A percentile compares a stretch with the other conserved stretches of the same genome.
phyloP scores from a whole-genome alignment of 2,329 filamentous ascomycete species.

The Neonectria hederae region DNA sequence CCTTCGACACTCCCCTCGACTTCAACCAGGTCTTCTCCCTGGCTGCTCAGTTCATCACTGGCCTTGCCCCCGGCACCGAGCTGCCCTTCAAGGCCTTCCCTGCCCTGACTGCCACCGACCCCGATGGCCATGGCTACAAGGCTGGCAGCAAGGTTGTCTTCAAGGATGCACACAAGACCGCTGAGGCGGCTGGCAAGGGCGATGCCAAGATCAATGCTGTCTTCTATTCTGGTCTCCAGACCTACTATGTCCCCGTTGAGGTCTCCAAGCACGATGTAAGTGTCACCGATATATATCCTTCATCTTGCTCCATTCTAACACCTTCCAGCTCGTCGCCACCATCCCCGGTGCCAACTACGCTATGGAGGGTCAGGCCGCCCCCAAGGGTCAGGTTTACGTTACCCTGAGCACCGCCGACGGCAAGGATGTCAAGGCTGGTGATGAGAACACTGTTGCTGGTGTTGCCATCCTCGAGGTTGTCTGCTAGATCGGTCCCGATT shows the following conservation, averaged over 20 bases:
- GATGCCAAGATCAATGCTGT: slow-evolving; percentile 19
- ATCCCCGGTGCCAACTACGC: slow-evolving; percentile 22
- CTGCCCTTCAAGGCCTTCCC: slow-evolving; percentile 72
- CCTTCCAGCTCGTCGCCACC: slow-evolving; percentile 27
- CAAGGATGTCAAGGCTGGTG: slow-evolving; percentile 31
- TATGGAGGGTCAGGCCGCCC: slow-evolving; percentile 17
- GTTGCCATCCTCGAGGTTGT: slow-evolving; percentile 46
- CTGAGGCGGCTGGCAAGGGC: slow-evolving; percentile 11
- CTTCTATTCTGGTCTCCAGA: slow-evolving; percentile 31
- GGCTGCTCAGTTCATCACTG: slow-evolving; percentile 68
- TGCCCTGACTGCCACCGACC: slow-evolving; percentile 48
- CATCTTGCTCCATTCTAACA: not conserved
- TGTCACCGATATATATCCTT: slow-evolving; percentile 8
- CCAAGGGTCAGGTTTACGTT: slow-evolving; percentile 47
- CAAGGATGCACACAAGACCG: slow-evolving; percentile 5
- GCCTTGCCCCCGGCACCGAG: slow-evolving; percentile 64
- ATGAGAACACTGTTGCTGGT: slow-evolving; percentile 48
- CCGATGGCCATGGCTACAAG: slow-evolving; percentile 34
- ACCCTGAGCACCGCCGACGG: slow-evolving; percentile 49
- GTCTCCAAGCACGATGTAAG: slow-evolving; percentile 24
- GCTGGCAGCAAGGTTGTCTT: slow-evolving; percentile 32
- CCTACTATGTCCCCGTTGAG: slow-evolving; percentile 29
- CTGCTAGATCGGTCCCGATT: not conserved
- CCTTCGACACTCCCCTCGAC: slow-evolving; percentile 68
- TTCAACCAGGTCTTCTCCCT: slow-evolving; percentile 71